phyloP scores from a whole-genome alignment of 164 flowering plant species.

The Tetrastigma voinierianum region DNA sequence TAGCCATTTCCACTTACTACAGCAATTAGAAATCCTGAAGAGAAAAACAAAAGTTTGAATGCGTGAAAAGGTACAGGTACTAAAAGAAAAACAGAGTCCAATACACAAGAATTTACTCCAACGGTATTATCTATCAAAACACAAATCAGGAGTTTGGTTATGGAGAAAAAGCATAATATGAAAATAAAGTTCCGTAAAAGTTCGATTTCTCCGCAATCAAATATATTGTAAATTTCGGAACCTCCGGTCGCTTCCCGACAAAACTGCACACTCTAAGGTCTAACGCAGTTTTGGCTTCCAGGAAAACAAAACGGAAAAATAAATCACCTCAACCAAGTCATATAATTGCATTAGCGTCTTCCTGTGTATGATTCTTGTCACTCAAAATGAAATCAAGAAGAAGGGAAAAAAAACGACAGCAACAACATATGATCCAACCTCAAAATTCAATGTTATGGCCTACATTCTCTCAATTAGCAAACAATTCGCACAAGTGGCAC shows the following conservation, averaged over 20 bases:
- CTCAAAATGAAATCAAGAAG: too few relatives aligned
- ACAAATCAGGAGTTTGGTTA: neutral
- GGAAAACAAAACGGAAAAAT: too few relatives aligned
- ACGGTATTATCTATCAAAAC: neutral
- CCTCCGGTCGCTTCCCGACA: too few relatives aligned
- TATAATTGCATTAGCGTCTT: too few relatives aligned
- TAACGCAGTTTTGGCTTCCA: too few relatives aligned
- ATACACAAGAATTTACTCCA: neutral
- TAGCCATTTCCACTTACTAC: conserved; percentile 54
- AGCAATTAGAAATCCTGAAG: neutral
- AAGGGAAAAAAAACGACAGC: neutral
- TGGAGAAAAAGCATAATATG: too few relatives aligned
- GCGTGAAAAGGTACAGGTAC: neutral
- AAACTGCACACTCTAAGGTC: too few relatives aligned
- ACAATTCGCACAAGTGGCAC: neutral
- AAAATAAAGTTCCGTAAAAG: too few relatives aligned
- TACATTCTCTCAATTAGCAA: conserved; percentile 1
- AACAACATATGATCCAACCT: neutral
- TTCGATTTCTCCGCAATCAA: too few relatives aligned
- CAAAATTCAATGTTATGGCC: neutral
- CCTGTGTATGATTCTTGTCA: too few relatives aligned
- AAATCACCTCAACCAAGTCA: too few relatives aligned
- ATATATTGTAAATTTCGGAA: too few relatives aligned
- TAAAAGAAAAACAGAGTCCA: neutral
- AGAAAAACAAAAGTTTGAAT: neutral